These are phyloP conservation scores for Cyclocybe aegerita DNA, from an alignment of 768 basidiomycete species.

Conservation along the genomic window DNA sequence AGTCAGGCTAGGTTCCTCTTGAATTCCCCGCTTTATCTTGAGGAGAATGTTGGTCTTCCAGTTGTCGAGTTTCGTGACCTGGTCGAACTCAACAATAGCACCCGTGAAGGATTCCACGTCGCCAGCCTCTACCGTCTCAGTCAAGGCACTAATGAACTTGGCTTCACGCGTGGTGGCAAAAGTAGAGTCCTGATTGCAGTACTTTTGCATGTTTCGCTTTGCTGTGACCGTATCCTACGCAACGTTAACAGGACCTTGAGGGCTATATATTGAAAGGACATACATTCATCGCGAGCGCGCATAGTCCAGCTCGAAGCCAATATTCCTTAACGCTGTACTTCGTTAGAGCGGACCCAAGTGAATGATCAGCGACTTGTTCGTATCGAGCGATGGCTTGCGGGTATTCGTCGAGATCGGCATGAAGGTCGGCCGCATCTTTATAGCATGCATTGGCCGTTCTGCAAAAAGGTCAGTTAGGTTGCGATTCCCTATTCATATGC, in stretches of 20 bases:
- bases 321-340: constrained; percentile 99
- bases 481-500: neutral
- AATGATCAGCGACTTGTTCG: constrained; percentile 86
- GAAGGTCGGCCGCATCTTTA: constrained; percentile 95
- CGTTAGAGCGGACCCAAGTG: constrained; percentile 79
- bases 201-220: constrained; percentile 74
- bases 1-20: constrained; percentile 42
- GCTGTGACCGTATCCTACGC: constrained; percentile 82
- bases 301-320: constrained; percentile 86
- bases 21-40: constrained; percentile 82
- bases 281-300: constrained; percentile 86
- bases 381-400: constrained; percentile 84
- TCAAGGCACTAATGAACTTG: constrained; percentile 78
- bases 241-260: neutral
- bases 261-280: constrained; percentile 24
- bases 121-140: constrained; percentile 62
- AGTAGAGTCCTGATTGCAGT: constrained; percentile 78
- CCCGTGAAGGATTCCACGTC: constrained; percentile 67
- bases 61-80: constrained; percentile 89
- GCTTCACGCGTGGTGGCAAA: constrained; percentile 90
- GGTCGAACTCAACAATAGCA: constrained; percentile 90
- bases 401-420: constrained; percentile 87
- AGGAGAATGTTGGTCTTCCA: constrained; percentile 94
- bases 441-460: constrained; percentile 96
- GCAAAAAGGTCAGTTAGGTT: constrained; percentile 3